Conservation (phyloP, 495 filamentous ascomycete species). For the Lichina pygmaea region DNA sequence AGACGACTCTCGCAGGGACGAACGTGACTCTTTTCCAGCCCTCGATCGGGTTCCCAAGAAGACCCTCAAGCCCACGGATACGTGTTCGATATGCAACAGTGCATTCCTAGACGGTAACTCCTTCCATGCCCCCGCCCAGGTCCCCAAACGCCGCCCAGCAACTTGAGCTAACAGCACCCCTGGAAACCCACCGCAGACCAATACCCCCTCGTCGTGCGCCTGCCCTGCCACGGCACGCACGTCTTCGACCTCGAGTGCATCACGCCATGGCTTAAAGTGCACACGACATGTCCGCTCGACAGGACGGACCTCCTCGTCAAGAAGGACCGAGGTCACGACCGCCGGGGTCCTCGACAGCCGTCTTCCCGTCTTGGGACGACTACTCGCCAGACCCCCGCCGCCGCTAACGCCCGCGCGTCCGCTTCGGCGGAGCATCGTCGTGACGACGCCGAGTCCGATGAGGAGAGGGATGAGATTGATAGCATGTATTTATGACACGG, state of each 20-base stretch:
- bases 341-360: too few species aligned
- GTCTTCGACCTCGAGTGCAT: constrained; percentile 86
- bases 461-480: too few species aligned
- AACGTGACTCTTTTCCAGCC: constrained; percentile 9
- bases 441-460: too few species aligned
- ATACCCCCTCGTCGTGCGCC: constrained; percentile 60
- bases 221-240: constrained; percentile 64
- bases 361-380: too few species aligned
- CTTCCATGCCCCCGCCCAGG: not conserved
- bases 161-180: not conserved
- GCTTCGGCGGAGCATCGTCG: too few species aligned
- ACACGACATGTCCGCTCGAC: constrained; percentile 76
- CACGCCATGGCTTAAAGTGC: constrained; percentile 68
- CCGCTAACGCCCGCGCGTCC: too few species aligned
- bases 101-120: constrained; percentile 46
- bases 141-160: not conserved
- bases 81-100: constrained; percentile 71
- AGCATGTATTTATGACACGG: too few species aligned
- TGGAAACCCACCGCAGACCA: constrained; percentile 14
- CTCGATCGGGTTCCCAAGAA: constrained; percentile 59
- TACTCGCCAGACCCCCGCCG: too few species aligned
- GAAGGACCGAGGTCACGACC: constrained; percentile 14
- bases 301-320: constrained; percentile 46
- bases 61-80: constrained; percentile 33
- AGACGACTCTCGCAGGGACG: too few species aligned